These are phyloP conservation scores for Plenodomus biglobosus DNA, from an alignment of 2,329 filamentous ascomycete genomes.

Conservation along the genomic window DNA sequence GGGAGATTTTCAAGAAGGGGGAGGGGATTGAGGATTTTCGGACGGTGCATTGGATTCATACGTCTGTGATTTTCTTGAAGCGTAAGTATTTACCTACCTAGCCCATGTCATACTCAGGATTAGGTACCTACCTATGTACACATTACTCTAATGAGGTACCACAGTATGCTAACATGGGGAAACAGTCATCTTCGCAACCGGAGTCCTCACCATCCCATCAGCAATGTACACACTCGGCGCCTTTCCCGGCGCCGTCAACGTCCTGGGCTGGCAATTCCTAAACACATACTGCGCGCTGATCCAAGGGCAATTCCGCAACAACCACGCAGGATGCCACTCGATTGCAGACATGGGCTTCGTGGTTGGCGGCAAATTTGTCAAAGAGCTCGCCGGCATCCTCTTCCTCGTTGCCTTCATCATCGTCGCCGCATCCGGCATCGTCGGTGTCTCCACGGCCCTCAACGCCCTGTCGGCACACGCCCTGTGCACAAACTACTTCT, in stretches of 20 bases:
- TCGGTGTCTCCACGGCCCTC: conserved; percentile 61
- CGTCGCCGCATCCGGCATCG: conserved; percentile 59
- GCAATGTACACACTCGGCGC: conserved; percentile 53
- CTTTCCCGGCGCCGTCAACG: conserved; percentile 51
- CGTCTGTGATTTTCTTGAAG: conserved; percentile 58
- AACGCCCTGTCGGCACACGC: conserved; percentile 63
- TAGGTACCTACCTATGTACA: too few relatives aligned
- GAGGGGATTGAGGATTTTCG: conserved; percentile 55
- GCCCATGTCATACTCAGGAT: too few relatives aligned
- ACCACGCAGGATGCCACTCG: conserved; percentile 55
- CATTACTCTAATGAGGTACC: too few relatives aligned
- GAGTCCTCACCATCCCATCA: conserved; percentile 54
- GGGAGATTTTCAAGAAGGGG: conserved; percentile 55
- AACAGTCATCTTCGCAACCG: conserved; percentile 53
- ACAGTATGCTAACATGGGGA: not conserved
- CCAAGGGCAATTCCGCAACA: conserved; percentile 55
- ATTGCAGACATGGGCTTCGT: conserved; percentile 62
- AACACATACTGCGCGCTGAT: conserved; percentile 55
- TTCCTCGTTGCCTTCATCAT: conserved; percentile 63
- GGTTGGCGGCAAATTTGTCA: conserved; percentile 55
- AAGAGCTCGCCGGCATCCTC: conserved; percentile 56
- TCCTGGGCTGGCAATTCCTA: conserved; percentile 52
- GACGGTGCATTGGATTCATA: conserved; percentile 56
- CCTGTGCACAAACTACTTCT: conserved; percentile 62
- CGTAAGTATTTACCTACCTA: conserved; percentile 21